A percentile compares a stretch with the other conserved stretches of the same genome.
These are phyloP conservation scores for Ziziphus jujuba DNA, from an alignment of 306 rosid genomes.

Conservation along the genomic window DNA sequence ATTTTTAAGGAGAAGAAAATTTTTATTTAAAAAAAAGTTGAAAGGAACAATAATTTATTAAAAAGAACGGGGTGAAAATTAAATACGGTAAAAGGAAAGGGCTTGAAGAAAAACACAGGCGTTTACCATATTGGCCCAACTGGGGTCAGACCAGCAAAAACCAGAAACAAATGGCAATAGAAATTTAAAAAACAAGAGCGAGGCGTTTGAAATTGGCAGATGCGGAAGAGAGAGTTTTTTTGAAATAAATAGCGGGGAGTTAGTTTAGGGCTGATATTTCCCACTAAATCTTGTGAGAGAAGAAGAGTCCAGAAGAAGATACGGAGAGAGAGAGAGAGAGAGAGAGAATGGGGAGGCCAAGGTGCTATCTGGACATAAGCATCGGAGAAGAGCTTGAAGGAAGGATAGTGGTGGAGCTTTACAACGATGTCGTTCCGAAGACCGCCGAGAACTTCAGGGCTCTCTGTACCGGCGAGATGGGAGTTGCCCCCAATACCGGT, in stretches of 20 bases:
- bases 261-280: constrained; percentile 2
- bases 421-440: constrained; percentile 67
- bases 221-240: constrained; percentile 6
- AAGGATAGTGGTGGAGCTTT: constrained; percentile 74
- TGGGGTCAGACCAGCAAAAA: too few species aligned
- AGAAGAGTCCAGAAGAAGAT: neutral
- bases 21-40: too few species aligned
- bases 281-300: neutral
- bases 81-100: too few species aligned
- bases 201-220: neutral
- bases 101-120: too few species aligned
- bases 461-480: constrained; percentile 89
- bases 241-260: constrained; percentile 15
- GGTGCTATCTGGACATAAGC: constrained; percentile 78
- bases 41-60: too few species aligned
- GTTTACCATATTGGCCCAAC: too few species aligned
- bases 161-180: neutral
- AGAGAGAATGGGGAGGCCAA: constrained; percentile 50
- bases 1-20: too few species aligned
- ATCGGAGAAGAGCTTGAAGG: constrained; percentile 90
- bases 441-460: constrained; percentile 85
- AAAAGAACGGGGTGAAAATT: too few species aligned
- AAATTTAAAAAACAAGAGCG: too few species aligned
- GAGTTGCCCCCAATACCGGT: constrained; percentile 75
- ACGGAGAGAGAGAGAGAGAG: constrained; percentile 4